A percentile compares a stretch with the other conserved stretches of the same genome.
Evolutionary conservation across 441 rosid genomes (phyloP).

Genomic region (Jatropha podagrica): DNA sequence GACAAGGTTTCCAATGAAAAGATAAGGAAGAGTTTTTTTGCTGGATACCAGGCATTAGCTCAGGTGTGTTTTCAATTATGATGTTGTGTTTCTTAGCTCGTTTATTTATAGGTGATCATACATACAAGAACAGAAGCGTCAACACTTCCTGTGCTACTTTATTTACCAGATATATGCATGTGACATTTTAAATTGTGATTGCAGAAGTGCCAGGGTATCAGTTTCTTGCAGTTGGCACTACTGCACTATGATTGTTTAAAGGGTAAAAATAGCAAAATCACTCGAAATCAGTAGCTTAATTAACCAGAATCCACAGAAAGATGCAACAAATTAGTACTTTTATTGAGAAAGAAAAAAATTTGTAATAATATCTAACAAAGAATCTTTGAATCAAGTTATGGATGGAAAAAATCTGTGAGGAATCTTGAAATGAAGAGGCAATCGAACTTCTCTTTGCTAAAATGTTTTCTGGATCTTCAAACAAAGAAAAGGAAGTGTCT

Average conservation of each 20-base stretch:
- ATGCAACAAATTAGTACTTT: background rate
- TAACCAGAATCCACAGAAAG: background rate
- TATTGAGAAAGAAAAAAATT: background rate
- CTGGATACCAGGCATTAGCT: constrained; percentile 99
- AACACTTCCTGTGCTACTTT: background rate
- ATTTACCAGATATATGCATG: background rate
- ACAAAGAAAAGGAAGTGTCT: background rate
- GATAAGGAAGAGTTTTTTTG: constrained; percentile 89
- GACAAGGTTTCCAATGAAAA: constrained; percentile 61
- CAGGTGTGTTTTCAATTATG: constrained; percentile 56
- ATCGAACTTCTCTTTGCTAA: background rate
- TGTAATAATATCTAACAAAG: background rate
- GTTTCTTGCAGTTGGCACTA: background rate
- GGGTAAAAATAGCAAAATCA: background rate
- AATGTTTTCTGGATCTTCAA: background rate
- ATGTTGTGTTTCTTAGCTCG: constrained; percentile 14
- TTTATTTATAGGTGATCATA: constrained; percentile 1
- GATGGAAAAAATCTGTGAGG: background rate
- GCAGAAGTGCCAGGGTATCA: background rate
- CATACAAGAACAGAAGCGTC: background rate
- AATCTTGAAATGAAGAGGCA: background rate
- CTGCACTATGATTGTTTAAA: background rate
- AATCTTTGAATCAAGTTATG: background rate
- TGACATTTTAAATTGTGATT: background rate
- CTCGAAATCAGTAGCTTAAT: background rate